phyloP scores from a whole-genome alignment of 2,329 filamentous ascomycete genomes.

The Dothiorella sarmentorum region DNA sequence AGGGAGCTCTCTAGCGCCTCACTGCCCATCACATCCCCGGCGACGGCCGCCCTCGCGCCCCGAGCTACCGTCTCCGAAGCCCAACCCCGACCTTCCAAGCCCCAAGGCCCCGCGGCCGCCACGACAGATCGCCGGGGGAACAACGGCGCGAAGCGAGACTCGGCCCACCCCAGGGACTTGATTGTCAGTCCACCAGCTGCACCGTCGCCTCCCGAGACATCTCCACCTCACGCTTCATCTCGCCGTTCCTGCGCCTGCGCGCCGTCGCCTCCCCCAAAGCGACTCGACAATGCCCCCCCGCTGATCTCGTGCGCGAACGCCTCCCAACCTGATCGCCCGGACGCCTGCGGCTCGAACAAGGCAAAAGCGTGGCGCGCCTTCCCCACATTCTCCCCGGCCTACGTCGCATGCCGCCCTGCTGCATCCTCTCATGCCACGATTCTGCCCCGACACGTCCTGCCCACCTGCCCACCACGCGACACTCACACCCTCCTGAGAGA shows the following conservation, averaged over 20 bases:
- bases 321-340: conserved; percentile 15
- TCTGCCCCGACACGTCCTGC: conserved; percentile 20
- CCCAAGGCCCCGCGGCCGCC: conserved; percentile 10
- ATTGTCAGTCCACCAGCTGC: conserved; percentile 18
- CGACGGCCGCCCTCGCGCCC: neutral
- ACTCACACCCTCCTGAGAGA: conserved; percentile 27
- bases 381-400: conserved; percentile 11
- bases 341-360: conserved; percentile 12
- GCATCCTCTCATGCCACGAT: conserved; percentile 17
- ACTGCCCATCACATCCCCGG: neutral
- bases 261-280: conserved; percentile 26
- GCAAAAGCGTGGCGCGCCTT: conserved; percentile 17
- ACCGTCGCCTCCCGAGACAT: conserved; percentile 16
- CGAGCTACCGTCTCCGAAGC: too few relatives aligned
- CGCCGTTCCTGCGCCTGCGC: conserved; percentile 15
- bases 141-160: conserved; percentile 14
- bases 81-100: neutral
- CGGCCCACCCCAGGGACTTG: conserved; percentile 15
- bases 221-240: conserved; percentile 6
- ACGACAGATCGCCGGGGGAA: conserved; percentile 12
- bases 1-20: neutral
- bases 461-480: conserved; percentile 7
- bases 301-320: conserved; percentile 11
- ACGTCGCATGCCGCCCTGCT: conserved; percentile 17
- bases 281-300: conserved; percentile 37